phyloP scores from a whole-genome alignment of 495 filamentous ascomycete genomes.

The Aspergillus mulundensis region DNA sequence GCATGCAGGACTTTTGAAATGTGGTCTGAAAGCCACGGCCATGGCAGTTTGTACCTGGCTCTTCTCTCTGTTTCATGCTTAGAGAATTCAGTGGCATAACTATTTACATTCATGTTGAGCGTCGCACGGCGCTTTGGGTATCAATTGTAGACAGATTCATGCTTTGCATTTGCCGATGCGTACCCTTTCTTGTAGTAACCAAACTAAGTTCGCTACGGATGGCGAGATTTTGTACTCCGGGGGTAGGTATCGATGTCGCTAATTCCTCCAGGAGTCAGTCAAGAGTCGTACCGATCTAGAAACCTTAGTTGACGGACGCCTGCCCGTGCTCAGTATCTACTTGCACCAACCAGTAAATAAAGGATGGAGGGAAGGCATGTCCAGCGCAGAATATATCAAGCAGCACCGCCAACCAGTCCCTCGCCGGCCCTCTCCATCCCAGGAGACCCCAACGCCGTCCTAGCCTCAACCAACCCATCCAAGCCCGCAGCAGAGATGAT shows the following conservation, averaged over 20 bases:
- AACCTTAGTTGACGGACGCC: too few species aligned
- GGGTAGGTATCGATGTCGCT: too few species aligned
- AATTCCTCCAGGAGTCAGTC: too few species aligned
- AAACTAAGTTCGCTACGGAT: too few species aligned
- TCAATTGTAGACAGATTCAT: background rate
- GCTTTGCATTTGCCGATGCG: background rate
- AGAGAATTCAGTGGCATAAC: background rate
- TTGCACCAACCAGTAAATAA: background rate
- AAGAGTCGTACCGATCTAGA: too few species aligned
- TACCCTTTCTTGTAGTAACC: too few species aligned
- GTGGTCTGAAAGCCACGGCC: background rate
- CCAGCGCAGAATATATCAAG: background rate
- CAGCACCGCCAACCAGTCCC: background rate
- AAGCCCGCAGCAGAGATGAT: slow-evolving; percentile 49
- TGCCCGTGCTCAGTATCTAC: background rate
- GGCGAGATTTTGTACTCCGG: background rate
- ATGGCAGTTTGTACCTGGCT: background rate
- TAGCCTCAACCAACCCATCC: slow-evolving; percentile 34
- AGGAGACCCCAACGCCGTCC: background rate
- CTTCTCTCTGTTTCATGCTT: background rate
- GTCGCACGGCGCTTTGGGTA: too few species aligned
- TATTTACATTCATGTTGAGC: background rate
- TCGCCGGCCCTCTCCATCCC: background rate
- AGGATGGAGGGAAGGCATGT: background rate
- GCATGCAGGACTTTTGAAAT: background rate